These are phyloP conservation scores for Tetradesmus obliquus DNA, from an alignment of 139 green algal species.

Conservation along the genomic window DNA sequence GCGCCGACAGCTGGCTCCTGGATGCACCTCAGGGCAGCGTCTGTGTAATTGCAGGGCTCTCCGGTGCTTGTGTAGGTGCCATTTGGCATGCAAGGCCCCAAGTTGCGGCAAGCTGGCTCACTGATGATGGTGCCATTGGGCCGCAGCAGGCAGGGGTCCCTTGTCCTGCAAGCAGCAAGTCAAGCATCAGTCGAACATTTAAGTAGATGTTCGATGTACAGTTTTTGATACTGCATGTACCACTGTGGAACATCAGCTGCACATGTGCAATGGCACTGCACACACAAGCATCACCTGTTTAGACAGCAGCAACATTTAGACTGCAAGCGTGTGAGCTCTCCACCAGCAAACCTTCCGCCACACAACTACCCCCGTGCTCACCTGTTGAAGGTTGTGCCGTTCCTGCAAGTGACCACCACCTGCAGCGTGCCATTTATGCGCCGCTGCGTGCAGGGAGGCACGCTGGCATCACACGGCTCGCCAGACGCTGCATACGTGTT, in stretches of 20 bases:
- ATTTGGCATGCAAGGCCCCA: not conserved
- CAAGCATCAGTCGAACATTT: too few relatives aligned
- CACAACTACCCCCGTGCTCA: not conserved
- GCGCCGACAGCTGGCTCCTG: not conserved
- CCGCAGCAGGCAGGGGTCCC: not conserved
- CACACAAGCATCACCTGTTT: too few relatives aligned
- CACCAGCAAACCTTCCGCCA: too few relatives aligned
- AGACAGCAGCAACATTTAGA: too few relatives aligned
- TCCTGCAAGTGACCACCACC: not conserved
- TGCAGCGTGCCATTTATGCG: not conserved
- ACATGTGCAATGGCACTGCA: too few relatives aligned
- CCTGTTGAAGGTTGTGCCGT: not conserved
- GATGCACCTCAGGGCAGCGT: not conserved
- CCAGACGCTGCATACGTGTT: not conserved
- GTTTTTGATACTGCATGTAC: too few relatives aligned
- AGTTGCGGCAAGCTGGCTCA: not conserved
- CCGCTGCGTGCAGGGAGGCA: not conserved
- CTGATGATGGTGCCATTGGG: slow-evolving; percentile 8
- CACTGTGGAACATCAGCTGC: too few relatives aligned
- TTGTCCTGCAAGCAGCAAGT: not conserved
- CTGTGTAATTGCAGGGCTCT: slow-evolving; percentile 1
- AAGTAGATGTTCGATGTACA: too few relatives aligned
- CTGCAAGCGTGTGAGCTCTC: too few relatives aligned
- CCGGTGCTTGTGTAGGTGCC: not conserved
- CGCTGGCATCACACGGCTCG: not conserved